Conservation (phyloP, 2,329 filamentous ascomycete species). For the Colletotrichum theobromicola region DNA sequence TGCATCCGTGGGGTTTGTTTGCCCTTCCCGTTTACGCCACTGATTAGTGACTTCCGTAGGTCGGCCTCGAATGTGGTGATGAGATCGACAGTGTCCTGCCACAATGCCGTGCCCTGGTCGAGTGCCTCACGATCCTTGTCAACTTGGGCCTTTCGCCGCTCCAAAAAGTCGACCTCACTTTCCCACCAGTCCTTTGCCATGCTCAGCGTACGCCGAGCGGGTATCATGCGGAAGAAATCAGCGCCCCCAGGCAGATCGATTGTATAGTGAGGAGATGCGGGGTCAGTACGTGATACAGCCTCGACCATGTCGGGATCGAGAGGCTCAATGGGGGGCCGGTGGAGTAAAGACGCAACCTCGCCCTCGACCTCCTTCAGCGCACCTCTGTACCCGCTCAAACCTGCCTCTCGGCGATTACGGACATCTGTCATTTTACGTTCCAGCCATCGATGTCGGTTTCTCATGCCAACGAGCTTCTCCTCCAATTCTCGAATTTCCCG, state of each 20-base stretch:
- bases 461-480: slow-evolving; percentile 65
- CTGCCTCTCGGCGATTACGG: slow-evolving; percentile 70
- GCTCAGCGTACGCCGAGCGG: slow-evolving; percentile 69
- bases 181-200: slow-evolving; percentile 78
- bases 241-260: neutral
- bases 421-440: slow-evolving; percentile 65
- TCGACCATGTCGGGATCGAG: slow-evolving; percentile 42
- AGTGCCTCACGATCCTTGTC: slow-evolving; percentile 69
- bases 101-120: slow-evolving; percentile 69
- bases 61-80: slow-evolving; percentile 70
- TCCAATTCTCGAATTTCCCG: slow-evolving; percentile 71
- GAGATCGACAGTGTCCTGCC: slow-evolving; percentile 65
- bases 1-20: slow-evolving; percentile 35
- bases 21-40: slow-evolving; percentile 28
- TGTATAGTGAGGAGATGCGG: slow-evolving; percentile 36
- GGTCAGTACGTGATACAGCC: neutral
- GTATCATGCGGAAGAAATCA: slow-evolving; percentile 65
- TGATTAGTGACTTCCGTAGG: slow-evolving; percentile 61
- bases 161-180: slow-evolving; percentile 62
- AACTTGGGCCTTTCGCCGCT: slow-evolving; percentile 59
- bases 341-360: slow-evolving; percentile 65
- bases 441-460: slow-evolving; percentile 63
- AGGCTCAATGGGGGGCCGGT: slow-evolving; percentile 59
- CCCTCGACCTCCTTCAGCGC: slow-evolving; percentile 70
- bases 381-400: slow-evolving; percentile 73